Base-by-base conservation (phyloP, 768 basidiomycete species). In the Phaeotremella skinneri region DNA sequence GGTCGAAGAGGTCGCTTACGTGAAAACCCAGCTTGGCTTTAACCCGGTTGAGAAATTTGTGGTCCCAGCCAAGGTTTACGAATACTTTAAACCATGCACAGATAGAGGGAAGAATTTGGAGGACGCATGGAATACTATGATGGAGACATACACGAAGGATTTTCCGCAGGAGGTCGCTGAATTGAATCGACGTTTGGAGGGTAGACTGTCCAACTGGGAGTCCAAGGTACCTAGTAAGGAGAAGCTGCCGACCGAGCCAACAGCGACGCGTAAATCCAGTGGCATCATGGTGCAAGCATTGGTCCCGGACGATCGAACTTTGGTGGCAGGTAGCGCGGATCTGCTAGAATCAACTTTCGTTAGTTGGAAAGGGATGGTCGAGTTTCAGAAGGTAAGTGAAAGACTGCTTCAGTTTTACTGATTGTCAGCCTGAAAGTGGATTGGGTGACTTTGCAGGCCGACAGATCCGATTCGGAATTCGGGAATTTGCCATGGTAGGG, bases 401-500 rank as follows among this genome's bases (percentile, higher is more conserved):
- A 27, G 14, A 30, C n/a, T 20, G 17, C 25, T 29, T 13, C 9
- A 23, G 47, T 42, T 37, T 3, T 16, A 23, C 31, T 62, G 48
- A 2, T 20, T n/a, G 13, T 29, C 29, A 63, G 61, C 74, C 74
- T 29, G 55, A 61, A 34, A 55, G 56, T 16, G 72, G 72, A 25
- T 59, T 67, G 16, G 74, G 74, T 2, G 69, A 76, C 55, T 76
- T 72, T 48, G 42, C 61, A 4, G 75, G 75, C 11, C 63, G 72
- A 37, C 75, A 76, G 54, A 61, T 76, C 48, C 60, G 73, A 53
- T 76, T 63, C 47, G 75, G 75, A 56, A 76, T 76, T 30, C 59
- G 75, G 43, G 75, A 76, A 55, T 66, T 66, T 51, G 71, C 73
- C 25, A 76, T 76, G 75, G 66, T 73, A 6, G 75, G 61, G 20